Base-by-base conservation (phyloP, 2,329 filamentous ascomycete species). In the Fusarium sp. region DNA sequence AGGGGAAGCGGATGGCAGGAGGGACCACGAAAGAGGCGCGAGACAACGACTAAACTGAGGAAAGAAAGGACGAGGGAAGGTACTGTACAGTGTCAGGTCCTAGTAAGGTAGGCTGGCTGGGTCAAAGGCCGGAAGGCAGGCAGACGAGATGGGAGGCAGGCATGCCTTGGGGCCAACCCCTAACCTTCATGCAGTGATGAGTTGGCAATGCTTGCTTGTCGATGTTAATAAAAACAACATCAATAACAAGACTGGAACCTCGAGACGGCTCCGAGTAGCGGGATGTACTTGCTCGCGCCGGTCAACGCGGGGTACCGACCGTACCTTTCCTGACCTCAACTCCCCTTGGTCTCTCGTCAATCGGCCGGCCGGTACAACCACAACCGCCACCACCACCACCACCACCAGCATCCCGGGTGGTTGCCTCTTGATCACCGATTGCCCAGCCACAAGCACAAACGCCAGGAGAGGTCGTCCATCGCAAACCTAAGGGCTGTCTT, bases 121-220 rank as follows among this genome's bases (percentile, higher is more conserved):
- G 47, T 6, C 47, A 31, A 29, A 52, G 47, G 18, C 18, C 47
- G 27, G 47, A 52, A 27, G 47, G 67, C 67, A 70, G 56, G 52
- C 29, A 50, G 27, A 52, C 47, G 47, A 50, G 27, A 52, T 27
- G 47, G 47, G 16, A 38, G 54, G 73, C 69, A 66, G 67, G 67
- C 67, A 76, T 66, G 71, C 66, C 66, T 68, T 64, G 57, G 60
- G 72, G 66, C 70, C 72, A 78, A 73, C 75, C 83, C 81, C 83
- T 83, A 83, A 83, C 83, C 83, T 85, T 87, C 87, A 93, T 92
- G 92, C 91, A 93, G 83, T 90, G 91, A 93, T 93, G 92, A 91
- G 91, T 89, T 93, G 92, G 90, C 91, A 93, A 83, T 90, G 88
- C 89, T 63, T 83, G 79, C 77, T 80, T 85, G 85, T 88, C 86